Evolutionary conservation across 139 green algal species (phyloP).

Genomic region (Tetraselmis chui): DNA sequence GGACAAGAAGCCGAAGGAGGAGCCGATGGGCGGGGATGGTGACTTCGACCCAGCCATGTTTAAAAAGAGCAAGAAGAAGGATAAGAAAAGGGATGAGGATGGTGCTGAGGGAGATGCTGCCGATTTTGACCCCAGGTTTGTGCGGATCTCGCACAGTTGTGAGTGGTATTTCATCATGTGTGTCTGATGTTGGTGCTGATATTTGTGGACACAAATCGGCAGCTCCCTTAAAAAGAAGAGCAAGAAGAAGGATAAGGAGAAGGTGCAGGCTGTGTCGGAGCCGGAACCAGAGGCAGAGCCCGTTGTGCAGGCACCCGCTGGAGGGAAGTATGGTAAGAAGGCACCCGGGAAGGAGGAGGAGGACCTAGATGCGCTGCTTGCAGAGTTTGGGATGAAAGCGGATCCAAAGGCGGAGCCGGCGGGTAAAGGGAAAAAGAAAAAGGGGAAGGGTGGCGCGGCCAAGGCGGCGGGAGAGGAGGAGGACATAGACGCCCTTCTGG

Average conservation of each 20-base stretch:
- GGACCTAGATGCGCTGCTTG: conserved; percentile 58
- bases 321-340: conserved; percentile 26
- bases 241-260: conserved; percentile 58
- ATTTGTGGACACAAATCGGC: too few species aligned
- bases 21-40: too few species aligned
- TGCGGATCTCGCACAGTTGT: too few species aligned
- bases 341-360: conserved; percentile 50
- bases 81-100: too few species aligned
- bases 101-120: background rate
- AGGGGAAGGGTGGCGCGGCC: conserved; percentile 15
- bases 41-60: too few species aligned
- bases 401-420: conserved; percentile 5
- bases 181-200: too few species aligned
- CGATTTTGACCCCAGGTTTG: background rate
- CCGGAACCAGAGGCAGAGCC: too few species aligned
- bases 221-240: too few species aligned
- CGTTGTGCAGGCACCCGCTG: background rate
- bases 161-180: too few species aligned
- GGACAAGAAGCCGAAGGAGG: conserved; percentile 29
- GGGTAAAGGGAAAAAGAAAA: background rate
- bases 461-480: conserved; percentile 49
- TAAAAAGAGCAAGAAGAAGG: conserved; percentile 35
- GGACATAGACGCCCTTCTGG: conserved; percentile 58
- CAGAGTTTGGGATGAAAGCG: conserved; percentile 37
- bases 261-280: too few species aligned